Evolutionary conservation across 352 stramenopile species (phyloP).

Genomic region (Albugo laibachii): DNA sequence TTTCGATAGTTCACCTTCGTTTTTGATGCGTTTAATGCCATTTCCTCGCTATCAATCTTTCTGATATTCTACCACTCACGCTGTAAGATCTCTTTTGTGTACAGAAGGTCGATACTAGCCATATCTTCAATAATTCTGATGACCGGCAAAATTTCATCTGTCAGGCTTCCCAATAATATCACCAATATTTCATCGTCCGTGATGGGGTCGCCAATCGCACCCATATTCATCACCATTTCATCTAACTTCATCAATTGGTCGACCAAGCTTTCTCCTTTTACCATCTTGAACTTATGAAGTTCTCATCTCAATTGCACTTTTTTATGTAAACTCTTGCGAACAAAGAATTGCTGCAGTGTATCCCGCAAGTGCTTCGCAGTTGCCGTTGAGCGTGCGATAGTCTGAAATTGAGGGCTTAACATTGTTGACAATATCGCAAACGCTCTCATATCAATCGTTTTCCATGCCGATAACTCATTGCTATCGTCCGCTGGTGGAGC

Average conservation of each 20-base stretch:
- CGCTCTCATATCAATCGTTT: not conserved
- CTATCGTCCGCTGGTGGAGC: not conserved
- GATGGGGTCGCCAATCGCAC: conserved; percentile 3
- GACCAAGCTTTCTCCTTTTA: conserved; percentile 5
- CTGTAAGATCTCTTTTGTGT: conserved; percentile 9
- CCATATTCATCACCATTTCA: conserved; percentile 6
- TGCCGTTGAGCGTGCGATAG: no score
- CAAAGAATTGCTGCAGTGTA: conserved; percentile 7
- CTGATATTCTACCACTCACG: conserved; percentile 3
- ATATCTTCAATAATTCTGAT: conserved; percentile 7
- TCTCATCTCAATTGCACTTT: conserved; percentile 11
- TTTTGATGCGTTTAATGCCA: not conserved
- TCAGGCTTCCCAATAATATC: conserved; percentile 7
- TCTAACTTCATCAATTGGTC: conserved; percentile 10
- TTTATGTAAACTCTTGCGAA: conserved; percentile 8
- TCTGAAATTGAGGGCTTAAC: no score
- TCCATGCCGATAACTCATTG: conserved; percentile 3
- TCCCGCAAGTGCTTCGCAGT: conserved; percentile 3
- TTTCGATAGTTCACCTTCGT: not conserved
- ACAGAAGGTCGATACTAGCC: conserved; percentile 1
- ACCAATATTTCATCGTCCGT: conserved; percentile 6
- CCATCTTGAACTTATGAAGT: no score
- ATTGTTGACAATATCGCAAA: conserved; percentile 1
- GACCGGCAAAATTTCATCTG: conserved; percentile 8
- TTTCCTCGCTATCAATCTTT: not conserved